Conservation (phyloP, 2,329 filamentous ascomycete species). For the Aspergillus fructus region DNA sequence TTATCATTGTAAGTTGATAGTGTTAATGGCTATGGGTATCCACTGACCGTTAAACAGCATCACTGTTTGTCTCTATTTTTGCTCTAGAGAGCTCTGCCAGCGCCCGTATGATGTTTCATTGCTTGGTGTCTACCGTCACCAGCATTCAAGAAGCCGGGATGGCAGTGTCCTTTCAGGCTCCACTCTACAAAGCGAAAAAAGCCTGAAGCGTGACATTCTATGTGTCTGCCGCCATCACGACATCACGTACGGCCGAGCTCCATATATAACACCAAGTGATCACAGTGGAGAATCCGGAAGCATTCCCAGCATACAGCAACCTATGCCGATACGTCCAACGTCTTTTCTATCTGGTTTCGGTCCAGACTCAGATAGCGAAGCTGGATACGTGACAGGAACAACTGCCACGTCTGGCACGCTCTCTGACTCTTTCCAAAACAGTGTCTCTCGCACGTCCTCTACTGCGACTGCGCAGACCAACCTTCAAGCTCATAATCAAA, state of each 20-base stretch:
- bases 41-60: constrained; percentile 23
- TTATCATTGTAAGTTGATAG: constrained; percentile 33
- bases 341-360: constrained; percentile 31
- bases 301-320: constrained; percentile 32
- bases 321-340: constrained; percentile 28
- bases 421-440: constrained; percentile 21
- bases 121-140: constrained; percentile 34
- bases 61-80: constrained; percentile 38
- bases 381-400: constrained; percentile 31
- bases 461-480: constrained; percentile 24
- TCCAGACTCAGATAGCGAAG: constrained; percentile 27
- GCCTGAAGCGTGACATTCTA: constrained; percentile 38
- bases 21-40: not conserved
- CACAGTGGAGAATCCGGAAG: constrained; percentile 25
- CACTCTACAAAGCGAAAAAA: constrained; percentile 38
- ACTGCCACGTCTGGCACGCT: constrained; percentile 24
- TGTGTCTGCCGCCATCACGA: constrained; percentile 38
- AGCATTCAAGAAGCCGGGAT: constrained; percentile 18
- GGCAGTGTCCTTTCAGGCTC: constrained; percentile 33
- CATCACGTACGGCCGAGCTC: constrained; percentile 26
- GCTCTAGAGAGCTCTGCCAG: constrained; percentile 37
- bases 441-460: constrained; percentile 34
- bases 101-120: constrained; percentile 40
- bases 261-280: constrained; percentile 23
- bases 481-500: constrained; percentile 17